phyloP scores from a whole-genome alignment of 2,329 filamentous ascomycete genomes.

The Ceratocystis cubensis region DNA sequence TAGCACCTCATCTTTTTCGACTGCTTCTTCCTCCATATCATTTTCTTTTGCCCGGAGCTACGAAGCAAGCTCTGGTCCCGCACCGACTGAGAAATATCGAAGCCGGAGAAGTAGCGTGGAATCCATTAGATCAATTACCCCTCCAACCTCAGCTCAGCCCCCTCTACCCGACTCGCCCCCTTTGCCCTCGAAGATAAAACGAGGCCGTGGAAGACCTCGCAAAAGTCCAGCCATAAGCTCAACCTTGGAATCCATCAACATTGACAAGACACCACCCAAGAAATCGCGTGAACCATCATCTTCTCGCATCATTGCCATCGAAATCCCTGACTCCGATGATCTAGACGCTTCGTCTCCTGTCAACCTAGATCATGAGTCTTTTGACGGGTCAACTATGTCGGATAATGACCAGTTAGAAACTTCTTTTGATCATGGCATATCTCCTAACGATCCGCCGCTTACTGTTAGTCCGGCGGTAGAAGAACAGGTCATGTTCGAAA shows the following conservation, averaged over 20 bases:
- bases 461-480: conserved; percentile 30
- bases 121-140: conserved; percentile 6
- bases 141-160: conserved; percentile 18
- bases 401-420: conserved; percentile 17
- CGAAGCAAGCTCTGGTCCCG: neutral
- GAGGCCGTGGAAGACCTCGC: conserved; percentile 28
- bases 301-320: conserved; percentile 13
- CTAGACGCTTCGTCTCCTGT: neutral
- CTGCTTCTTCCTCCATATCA: neutral
- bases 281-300: conserved; percentile 1
- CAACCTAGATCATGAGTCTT: neutral
- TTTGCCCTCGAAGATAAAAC: conserved; percentile 18
- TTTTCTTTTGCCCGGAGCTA: neutral
- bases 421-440: conserved; percentile 23
- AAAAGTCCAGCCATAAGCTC: conserved; percentile 1
- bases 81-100: conserved; percentile 3
- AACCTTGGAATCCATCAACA: neutral
- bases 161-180: neutral
- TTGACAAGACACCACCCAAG: neutral
- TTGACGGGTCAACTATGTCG: conserved; percentile 10
- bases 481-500: conserved; percentile 36
- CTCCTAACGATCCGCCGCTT: conserved; percentile 35
- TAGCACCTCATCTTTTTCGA: neutral
- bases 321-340: conserved; percentile 21
- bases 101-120: conserved; percentile 4